phyloP scores from a whole-genome alignment of 2,329 filamentous ascomycete species.

The Ophiostoma himal-ulmi region DNA sequence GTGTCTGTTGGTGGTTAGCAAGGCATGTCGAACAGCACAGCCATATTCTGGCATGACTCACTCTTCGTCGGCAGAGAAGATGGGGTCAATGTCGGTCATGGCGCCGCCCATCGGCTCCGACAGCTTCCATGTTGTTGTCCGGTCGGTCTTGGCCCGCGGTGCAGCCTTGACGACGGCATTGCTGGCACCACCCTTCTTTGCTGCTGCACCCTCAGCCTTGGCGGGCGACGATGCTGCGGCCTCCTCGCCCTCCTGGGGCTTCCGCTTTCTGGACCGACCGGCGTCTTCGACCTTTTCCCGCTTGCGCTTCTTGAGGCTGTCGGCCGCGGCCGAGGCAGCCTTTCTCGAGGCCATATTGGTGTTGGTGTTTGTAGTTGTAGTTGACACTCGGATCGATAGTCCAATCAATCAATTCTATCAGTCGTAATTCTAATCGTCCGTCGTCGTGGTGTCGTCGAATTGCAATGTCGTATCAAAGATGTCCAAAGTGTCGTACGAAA shows the following conservation, averaged over 20 bases:
- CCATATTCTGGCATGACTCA: conserved; percentile 34
- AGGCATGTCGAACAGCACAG: background rate
- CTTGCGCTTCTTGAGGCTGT: conserved; percentile 33
- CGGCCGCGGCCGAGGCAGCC: conserved; percentile 29
- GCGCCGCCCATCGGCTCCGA: conserved; percentile 60
- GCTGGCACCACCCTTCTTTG: background rate
- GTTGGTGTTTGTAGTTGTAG: background rate
- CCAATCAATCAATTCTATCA: background rate
- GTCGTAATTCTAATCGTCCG: background rate
- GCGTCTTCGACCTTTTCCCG: conserved; percentile 31
- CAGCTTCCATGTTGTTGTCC: conserved; percentile 47
- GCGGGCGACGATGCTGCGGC: background rate
- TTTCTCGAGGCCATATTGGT: conserved; percentile 26
- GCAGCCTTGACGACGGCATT: conserved; percentile 14
- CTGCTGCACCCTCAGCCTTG: background rate
- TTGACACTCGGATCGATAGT: background rate
- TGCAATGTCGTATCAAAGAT: no score
- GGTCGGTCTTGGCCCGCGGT: conserved; percentile 16
- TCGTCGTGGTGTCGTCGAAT: background rate
- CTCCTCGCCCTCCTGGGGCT: conserved; percentile 19
- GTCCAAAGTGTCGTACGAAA: background rate
- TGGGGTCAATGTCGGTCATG: conserved; percentile 59
- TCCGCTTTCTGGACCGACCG: conserved; percentile 25
- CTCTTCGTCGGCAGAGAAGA: conserved; percentile 57
- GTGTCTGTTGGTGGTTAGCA: conserved; percentile 39